phyloP scores from a whole-genome alignment of 345 rosid species.

The Syzygium aromaticum region DNA sequence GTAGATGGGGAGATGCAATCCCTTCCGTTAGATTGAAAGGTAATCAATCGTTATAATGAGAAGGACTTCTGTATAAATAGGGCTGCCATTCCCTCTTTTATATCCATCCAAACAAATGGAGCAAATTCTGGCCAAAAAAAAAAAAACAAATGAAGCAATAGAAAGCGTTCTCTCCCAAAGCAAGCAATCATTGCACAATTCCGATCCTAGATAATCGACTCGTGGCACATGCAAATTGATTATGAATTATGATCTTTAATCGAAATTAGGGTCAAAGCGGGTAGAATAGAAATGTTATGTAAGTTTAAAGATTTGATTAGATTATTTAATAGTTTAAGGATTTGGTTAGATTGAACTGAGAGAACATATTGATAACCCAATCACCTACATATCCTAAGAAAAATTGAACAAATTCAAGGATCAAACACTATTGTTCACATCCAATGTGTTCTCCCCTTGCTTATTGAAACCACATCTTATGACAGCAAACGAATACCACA shows the following conservation, averaged over 20 bases:
- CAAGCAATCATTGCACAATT: no score
- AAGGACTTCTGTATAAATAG: no score
- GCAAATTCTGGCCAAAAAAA: no score
- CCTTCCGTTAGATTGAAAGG: no score
- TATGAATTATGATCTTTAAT: neutral
- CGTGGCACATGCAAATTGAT: neutral
- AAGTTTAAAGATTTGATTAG: neutral
- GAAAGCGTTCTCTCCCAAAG: no score
- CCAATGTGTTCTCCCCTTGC: neutral
- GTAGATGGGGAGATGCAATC: no score
- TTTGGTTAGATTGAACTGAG: neutral
- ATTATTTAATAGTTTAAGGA: neutral
- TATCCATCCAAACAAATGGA: no score
- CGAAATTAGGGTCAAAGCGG: neutral
- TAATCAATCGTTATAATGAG: no score
- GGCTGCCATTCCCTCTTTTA: no score
- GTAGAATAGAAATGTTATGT: no score
- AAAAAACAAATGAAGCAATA: no score
- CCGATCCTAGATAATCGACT: no score
- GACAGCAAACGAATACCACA: neutral
- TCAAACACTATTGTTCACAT: neutral
- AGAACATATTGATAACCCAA: accelerated
- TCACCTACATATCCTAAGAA: neutral
- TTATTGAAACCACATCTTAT: neutral
- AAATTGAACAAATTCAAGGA: neutral